Conservation (phyloP, 129 eudicot genomes). For the Solidago caesia region DNA sequence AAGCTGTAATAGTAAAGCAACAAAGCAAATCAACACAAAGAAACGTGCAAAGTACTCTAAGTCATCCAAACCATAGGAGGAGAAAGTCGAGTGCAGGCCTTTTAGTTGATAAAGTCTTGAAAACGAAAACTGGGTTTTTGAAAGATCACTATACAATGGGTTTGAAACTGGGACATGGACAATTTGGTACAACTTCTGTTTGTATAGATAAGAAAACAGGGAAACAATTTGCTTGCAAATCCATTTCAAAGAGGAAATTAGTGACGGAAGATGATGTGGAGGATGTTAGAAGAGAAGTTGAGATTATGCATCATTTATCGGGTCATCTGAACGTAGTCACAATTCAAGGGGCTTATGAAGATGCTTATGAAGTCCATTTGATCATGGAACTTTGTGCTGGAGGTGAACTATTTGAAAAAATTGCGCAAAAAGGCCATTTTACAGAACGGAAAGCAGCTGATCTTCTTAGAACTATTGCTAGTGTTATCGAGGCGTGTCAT, state of each 20-base stretch:
- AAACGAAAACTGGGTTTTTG: not conserved
- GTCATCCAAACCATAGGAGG: constrained; percentile 1
- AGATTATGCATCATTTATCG: constrained; percentile 16
- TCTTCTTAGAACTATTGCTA: constrained; percentile 15
- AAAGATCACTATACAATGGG: constrained; percentile 7
- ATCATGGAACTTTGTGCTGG: constrained; percentile 12
- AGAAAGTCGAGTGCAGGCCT: constrained; percentile 2
- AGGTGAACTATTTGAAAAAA: constrained; percentile 20
- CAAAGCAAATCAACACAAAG: constrained; percentile 8
- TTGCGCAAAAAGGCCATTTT: constrained; percentile 17
- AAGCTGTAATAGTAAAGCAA: constrained; percentile 1
- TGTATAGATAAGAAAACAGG: not conserved
- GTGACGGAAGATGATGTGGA: constrained; percentile 15
- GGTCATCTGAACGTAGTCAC: constrained; percentile 2
- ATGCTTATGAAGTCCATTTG: constrained; percentile 15
- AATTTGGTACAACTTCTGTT: constrained; percentile 19
- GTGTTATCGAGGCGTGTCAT: constrained; percentile 15
- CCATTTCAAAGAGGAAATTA: constrained; percentile 11
- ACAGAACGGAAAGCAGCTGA: constrained; percentile 16
- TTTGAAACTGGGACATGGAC: constrained; percentile 7
- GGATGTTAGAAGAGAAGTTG: constrained; percentile 11
- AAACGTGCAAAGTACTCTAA: not conserved
- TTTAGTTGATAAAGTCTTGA: constrained; percentile 11
- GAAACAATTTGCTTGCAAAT: constrained; percentile 15
- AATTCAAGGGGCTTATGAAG: constrained; percentile 9